These are phyloP conservation scores for Suhomyces taliae DNA, from an alignment of 1,139 yeast species.

Conservation along the genomic window DNA sequence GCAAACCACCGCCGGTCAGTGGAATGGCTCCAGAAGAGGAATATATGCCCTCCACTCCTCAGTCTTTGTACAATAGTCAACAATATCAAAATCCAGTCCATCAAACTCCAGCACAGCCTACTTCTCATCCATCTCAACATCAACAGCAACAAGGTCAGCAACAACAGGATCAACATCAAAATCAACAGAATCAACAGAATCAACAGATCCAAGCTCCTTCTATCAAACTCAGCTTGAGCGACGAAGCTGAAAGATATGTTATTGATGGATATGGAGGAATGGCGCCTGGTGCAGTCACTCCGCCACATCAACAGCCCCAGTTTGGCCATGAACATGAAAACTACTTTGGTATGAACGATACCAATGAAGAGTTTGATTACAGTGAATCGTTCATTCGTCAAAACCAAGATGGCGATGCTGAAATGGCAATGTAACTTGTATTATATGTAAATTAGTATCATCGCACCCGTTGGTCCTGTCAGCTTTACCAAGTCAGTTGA, in stretches of 20 bases:
- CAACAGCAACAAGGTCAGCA: background rate
- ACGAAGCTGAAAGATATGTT: constrained; percentile 44
- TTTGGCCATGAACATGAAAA: constrained; percentile 40
- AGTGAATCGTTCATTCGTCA: constrained; percentile 1
- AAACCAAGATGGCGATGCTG: constrained; percentile 9
- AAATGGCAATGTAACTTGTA: constrained; percentile 8
- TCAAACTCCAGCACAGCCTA: background rate
- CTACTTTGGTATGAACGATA: constrained; percentile 35
- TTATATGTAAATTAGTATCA: constrained; percentile 7
- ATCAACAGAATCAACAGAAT: background rate
- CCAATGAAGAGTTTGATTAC: constrained; percentile 9
- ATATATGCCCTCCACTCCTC: constrained; percentile 39
- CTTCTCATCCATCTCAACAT: background rate
- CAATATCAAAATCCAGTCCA: constrained; percentile 9
- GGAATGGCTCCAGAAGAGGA: constrained; percentile 11
- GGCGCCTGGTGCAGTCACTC: constrained; percentile 16
- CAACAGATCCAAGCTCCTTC: background rate
- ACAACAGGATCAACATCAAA: background rate
- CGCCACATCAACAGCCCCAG: constrained; percentile 11
- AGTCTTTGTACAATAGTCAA: constrained; percentile 25
- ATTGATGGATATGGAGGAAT: constrained; percentile 35
- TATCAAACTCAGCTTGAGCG: constrained; percentile 35
- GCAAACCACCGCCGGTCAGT: constrained; percentile 8
- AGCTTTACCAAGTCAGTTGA: no score
- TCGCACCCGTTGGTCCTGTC: background rate